Percentiles rank a stretch among this genome's conserved stretches.
Evolutionary conservation across 441 rosid species (phyloP).

Genomic region (Bruguiera hainesii): DNA sequence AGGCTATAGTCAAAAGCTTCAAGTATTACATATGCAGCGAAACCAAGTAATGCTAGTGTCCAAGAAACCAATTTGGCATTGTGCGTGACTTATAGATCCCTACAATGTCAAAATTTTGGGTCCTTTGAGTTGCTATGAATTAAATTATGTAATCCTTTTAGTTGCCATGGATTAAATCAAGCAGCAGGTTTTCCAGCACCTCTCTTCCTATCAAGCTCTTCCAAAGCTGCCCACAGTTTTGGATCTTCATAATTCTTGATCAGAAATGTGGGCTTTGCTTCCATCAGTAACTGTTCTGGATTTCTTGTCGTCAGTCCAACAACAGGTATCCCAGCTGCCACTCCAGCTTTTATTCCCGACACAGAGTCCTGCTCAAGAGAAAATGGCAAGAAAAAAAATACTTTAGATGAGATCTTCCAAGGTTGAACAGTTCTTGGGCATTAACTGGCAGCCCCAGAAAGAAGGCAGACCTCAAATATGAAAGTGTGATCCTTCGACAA

Average conservation of each 20-base stretch:
- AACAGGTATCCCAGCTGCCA: conserved; percentile 91
- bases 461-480: conserved; percentile 55
- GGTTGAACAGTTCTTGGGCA: not conserved
- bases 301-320: conserved; percentile 79
- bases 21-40: not conserved
- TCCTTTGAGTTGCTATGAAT: not conserved
- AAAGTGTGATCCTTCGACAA: conserved; percentile 79
- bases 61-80: not conserved
- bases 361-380: conserved; percentile 57
- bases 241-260: conserved; percentile 81
- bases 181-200: conserved; percentile 15
- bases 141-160: not conserved
- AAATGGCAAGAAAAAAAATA: conserved; percentile 5
- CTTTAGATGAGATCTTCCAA: not conserved
- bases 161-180: conserved; percentile 1
- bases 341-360: conserved; percentile 94
- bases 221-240: conserved; percentile 70
- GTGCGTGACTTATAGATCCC: not conserved
- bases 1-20: not conserved
- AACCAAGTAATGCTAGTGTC: not conserved
- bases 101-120: not conserved
- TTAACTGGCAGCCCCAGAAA: not conserved
- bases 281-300: conserved; percentile 54
- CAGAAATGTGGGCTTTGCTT: conserved; percentile 77
- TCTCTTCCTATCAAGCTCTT: conserved; percentile 51